Conservation (phyloP, 768 basidiomycete genomes). For the Phlebiopsis flavidoalba region DNA sequence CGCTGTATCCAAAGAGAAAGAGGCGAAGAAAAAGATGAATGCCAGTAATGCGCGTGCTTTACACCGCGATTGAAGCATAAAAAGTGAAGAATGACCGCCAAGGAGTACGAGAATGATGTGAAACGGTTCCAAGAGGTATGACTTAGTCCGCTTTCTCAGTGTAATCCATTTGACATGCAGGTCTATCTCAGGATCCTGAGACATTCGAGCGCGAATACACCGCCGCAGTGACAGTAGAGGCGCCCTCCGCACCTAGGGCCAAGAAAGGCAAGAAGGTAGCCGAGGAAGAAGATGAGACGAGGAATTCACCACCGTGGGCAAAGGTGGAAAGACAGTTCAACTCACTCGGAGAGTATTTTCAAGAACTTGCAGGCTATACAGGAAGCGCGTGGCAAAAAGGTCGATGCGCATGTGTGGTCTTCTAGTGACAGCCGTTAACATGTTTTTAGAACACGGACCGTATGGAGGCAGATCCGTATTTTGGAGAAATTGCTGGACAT, state of each 20-base stretch:
- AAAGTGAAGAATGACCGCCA: slow-evolving; percentile 87
- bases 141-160: background rate
- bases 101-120: slow-evolving; percentile 83
- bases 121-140: slow-evolving; percentile 75
- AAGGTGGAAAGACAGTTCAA: slow-evolving; percentile 78
- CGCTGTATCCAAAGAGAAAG: slow-evolving; percentile 81
- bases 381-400: slow-evolving; percentile 96
- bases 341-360: slow-evolving; percentile 86
- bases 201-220: slow-evolving; percentile 77
- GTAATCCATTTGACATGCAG: background rate
- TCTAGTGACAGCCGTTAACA: background rate
- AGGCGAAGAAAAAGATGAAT: slow-evolving; percentile 95
- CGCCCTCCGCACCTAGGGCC: slow-evolving; percentile 33
- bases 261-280: slow-evolving; percentile 30
- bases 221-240: slow-evolving; percentile 43
- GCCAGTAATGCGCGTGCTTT: slow-evolving; percentile 89
- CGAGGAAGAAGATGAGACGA: slow-evolving; percentile 45
- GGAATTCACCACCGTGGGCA: slow-evolving; percentile 87
- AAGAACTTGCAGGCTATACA: slow-evolving; percentile 88
- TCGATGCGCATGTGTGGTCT: slow-evolving; percentile 22
- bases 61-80: slow-evolving; percentile 97
- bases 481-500: slow-evolving; percentile 84
- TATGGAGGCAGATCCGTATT: slow-evolving; percentile 87
- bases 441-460: slow-evolving; percentile 88
- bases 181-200: slow-evolving; percentile 70